Conservation (phyloP, 1,284 basidiomycete genomes). For the Ceratobasidium sp. region DNA sequence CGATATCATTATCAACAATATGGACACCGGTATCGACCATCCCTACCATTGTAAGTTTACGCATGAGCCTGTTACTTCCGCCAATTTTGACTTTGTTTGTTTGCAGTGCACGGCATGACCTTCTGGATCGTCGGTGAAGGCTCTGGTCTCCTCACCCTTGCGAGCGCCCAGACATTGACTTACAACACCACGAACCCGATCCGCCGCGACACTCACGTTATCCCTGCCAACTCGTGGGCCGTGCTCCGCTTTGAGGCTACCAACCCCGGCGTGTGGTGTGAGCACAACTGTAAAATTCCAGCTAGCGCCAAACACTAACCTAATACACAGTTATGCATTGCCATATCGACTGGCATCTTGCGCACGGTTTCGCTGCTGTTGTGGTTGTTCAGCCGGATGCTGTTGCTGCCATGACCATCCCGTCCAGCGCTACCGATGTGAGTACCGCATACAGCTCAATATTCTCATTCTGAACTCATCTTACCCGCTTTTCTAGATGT, state of each 20-base stretch:
- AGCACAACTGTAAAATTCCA: neutral
- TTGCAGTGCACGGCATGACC: slow-evolving; percentile 47
- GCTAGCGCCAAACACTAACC: neutral
- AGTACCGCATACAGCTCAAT: neutral
- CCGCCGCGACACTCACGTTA: slow-evolving; percentile 50
- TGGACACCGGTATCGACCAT: slow-evolving; percentile 16
- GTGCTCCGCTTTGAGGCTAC: slow-evolving; percentile 51
- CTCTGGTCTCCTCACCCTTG: slow-evolving; percentile 42
- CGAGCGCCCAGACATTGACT: slow-evolving; percentile 35
- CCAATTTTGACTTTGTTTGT: neutral
- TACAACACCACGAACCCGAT: slow-evolving; percentile 49
- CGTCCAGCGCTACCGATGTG: slow-evolving; percentile 17
- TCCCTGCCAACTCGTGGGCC: slow-evolving; percentile 49
- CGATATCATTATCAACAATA: slow-evolving; percentile 52
- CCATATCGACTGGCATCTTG: slow-evolving; percentile 36
- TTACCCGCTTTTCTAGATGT: slow-evolving; percentile 2
- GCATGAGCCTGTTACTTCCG: neutral
- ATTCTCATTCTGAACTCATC: neutral
- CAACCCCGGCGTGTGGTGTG: slow-evolving; percentile 47
- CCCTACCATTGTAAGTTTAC: slow-evolving; percentile 24
- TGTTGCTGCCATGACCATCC: slow-evolving; percentile 20
- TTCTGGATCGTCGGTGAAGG: slow-evolving; percentile 52
- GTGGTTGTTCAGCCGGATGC: slow-evolving; percentile 29
- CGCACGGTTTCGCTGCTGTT: slow-evolving; percentile 33
- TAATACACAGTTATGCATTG: slow-evolving; percentile 17